phyloP scores from a whole-genome alignment of 176 grass and related monocot species.

The Cenchrus fungigraminus region DNA sequence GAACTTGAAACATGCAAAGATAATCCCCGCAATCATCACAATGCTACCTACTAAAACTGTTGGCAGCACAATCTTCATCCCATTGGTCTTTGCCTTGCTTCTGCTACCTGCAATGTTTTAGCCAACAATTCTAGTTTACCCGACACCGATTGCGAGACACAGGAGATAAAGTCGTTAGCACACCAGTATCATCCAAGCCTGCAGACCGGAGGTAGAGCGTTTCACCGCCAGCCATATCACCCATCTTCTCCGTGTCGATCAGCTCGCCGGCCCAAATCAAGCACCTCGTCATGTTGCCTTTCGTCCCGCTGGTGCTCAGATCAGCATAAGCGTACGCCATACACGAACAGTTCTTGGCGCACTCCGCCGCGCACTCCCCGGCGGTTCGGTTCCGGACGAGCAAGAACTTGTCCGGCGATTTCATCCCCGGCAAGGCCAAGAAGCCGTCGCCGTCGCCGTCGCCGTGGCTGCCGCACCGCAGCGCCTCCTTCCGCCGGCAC shows the following conservation, averaged over 20 bases:
- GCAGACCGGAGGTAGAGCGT: constrained; percentile 46
- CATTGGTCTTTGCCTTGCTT: not conserved
- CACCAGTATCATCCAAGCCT: not conserved
- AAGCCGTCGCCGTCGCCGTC: not conserved
- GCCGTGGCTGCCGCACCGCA: constrained; percentile 2
- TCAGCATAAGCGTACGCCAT: constrained; percentile 42
- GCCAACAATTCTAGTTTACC: too few relatives aligned
- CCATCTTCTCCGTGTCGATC: constrained; percentile 31
- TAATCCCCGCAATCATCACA: not conserved
- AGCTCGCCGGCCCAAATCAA: constrained; percentile 43
- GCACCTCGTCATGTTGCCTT: not conserved
- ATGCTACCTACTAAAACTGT: not conserved
- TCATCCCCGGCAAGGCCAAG: not conserved
- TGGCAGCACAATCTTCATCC: not conserved
- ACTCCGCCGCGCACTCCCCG: constrained; percentile 13
- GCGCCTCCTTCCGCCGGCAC: constrained; percentile 36
- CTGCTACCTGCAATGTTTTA: not conserved
- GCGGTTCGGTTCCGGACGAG: not conserved
- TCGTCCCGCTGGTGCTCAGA: not conserved
- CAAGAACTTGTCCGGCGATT: not conserved
- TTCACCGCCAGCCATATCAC: not conserved
- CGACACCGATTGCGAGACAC: too few relatives aligned
- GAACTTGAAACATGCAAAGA: not conserved
- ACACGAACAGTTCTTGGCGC: constrained; percentile 51
- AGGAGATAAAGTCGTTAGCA: too few relatives aligned